Percentiles rank a stretch among this genome's conserved stretches.
Conservation (phyloP, 2,329 filamentous ascomycete species). For the Cryphonectria radicalis region DNA sequence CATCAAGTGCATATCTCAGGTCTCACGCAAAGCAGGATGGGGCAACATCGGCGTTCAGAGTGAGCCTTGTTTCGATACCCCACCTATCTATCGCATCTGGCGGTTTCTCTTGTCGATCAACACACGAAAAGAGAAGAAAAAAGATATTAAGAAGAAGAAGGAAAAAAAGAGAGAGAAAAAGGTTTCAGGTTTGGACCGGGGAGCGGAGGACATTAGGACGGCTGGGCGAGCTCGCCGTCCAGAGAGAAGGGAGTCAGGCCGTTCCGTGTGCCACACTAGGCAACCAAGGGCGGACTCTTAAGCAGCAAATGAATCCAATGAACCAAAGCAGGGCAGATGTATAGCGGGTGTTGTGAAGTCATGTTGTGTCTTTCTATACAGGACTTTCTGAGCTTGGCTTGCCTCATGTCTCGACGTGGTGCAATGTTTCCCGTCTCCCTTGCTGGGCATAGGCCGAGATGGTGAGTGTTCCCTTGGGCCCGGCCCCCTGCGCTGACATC, state of each 20-base stretch:
- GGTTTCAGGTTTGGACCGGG: slow-evolving; percentile 21
- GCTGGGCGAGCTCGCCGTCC: slow-evolving; percentile 9
- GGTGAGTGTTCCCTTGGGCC: slow-evolving; percentile 13
- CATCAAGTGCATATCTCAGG: slow-evolving; percentile 35
- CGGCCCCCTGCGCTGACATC: slow-evolving; percentile 12
- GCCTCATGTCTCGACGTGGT: slow-evolving; percentile 3
- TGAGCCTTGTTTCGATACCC: slow-evolving; percentile 44
- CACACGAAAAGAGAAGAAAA: neutral
- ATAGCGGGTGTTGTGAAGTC: neutral
- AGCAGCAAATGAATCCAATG: slow-evolving; percentile 16
- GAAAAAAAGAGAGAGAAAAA: neutral
- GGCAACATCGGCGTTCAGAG: slow-evolving; percentile 33
- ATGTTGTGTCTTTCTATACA: neutral
- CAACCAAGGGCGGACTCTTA: slow-evolving; percentile 22
- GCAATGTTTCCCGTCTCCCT: slow-evolving; percentile 19
- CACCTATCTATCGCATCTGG: slow-evolving; percentile 43
- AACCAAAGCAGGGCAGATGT: neutral
- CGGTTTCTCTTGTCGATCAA: slow-evolving; percentile 36
- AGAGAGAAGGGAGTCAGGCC: slow-evolving; percentile 18
- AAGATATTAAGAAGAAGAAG: neutral
- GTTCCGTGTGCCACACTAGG: slow-evolving; percentile 19
- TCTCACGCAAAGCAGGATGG: slow-evolving; percentile 33
- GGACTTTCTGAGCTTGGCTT: neutral
- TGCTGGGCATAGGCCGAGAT: slow-evolving; percentile 9
- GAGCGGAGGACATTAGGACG: neutral